Base-by-base conservation (phyloP, 2,329 filamentous ascomycete genomes). In the Scedosporium dehoogii region DNA sequence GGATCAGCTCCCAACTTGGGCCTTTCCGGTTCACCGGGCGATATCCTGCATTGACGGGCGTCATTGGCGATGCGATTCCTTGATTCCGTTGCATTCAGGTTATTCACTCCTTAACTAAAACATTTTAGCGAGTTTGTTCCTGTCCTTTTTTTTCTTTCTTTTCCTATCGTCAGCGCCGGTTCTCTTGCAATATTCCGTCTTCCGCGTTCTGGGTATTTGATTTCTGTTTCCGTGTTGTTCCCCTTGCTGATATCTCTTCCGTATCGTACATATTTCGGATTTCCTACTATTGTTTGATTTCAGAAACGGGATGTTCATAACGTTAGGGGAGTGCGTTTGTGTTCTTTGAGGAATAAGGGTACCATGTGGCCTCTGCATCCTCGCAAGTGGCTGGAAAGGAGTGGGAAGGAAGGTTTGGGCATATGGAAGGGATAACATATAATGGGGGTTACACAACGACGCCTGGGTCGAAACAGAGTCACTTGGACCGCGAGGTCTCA, bases 101-200 rank as follows among this genome's bases (percentile, higher is more conserved):
- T 38, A 21, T 48, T 48, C n/a, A 48, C 44, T 48, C n/a, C 63
- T 69, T 23, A 60, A 75, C 75, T 68, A 73, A 73, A 48, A 67
- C 67, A 27, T 70, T 72, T 29, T 27, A 59, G n/a, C 41, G 58
- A 16, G 58, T 61, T 63, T 61, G 33, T 42, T 58, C 27, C 58
- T 61, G 62, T 58, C 3, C 18, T 62, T 55, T 66, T 62, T 42
- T 60, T 63, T 55, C 63, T 44, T 44, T 64, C 55, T 63, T 62
- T 66, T 29, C 62, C 61, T 65, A n/a, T 44, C 46, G 16, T 42
- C 23, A 16, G 29, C n/a, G 27, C 27, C 14, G 27, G 55, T 27
- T 18, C 55, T 38, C 33, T 14, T 38, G 10, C 33, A 38, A 38
- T 4, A 38, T 38, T 14, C 9, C 14, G 33, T 14, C 33, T 38